Percentiles rank a stretch among this genome's conserved stretches.
Conservation (phyloP, 2,329 filamentous ascomycete species). For the Endocalyx cinctus region DNA sequence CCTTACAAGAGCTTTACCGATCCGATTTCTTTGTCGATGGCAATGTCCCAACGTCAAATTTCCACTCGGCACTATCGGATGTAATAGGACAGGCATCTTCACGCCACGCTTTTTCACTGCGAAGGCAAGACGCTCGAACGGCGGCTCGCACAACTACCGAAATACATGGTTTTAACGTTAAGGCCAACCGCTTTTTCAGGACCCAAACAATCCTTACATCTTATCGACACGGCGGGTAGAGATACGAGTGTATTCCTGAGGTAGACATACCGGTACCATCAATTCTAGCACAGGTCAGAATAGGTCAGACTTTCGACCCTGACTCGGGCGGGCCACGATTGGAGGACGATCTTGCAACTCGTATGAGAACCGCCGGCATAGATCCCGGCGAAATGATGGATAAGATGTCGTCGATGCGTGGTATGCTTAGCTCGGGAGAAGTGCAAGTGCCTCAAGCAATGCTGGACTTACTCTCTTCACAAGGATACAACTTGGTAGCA, state of each 20-base stretch:
- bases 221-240: conserved; percentile 29
- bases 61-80: conserved; percentile 16
- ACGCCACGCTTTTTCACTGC: not conserved
- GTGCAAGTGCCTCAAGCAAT: no score
- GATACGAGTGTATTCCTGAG: conserved; percentile 31
- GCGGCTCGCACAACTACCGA: conserved; percentile 2
- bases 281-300: conserved; percentile 20
- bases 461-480: no score
- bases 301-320: conserved; percentile 24
- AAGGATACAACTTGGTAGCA: no score
- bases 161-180: conserved; percentile 13
- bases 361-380: no score
- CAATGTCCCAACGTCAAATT: conserved; percentile 25
- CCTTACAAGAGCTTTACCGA: conserved; percentile 21
- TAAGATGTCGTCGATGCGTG: no score
- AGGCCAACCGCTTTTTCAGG: conserved; percentile 27
- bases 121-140: not conserved
- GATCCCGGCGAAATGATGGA: no score
- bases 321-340: conserved; percentile 21
- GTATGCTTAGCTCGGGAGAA: no score
- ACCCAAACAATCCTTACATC: conserved; percentile 27
- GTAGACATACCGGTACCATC: conserved; percentile 19
- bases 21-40: conserved; percentile 25
- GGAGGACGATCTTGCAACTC: conserved; percentile 25
- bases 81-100: not conserved